Percentiles rank a stretch among this genome's conserved stretches.
These are phyloP conservation scores for Nemania bipapillata DNA, from an alignment of 2,329 filamentous ascomycete species.

Conservation along the genomic window DNA sequence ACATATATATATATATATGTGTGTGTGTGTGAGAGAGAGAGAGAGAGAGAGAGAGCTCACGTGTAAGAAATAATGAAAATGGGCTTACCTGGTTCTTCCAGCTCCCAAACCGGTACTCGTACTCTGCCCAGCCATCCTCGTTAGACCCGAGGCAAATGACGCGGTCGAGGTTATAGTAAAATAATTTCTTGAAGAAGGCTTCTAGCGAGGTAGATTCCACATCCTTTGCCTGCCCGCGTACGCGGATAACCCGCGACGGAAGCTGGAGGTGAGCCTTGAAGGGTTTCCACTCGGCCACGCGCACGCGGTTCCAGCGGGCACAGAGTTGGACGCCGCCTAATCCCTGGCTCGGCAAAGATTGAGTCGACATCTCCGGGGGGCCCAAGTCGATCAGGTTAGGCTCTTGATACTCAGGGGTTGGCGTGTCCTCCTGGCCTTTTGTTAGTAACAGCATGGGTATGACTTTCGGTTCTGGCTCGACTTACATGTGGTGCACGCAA, in stretches of 20 bases:
- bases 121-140: not conserved
- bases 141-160: slow-evolving; percentile 10
- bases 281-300: slow-evolving; percentile 6
- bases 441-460: not conserved
- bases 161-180: slow-evolving; percentile 25
- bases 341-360: not conserved
- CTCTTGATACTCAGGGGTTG: not conserved
- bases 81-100: slow-evolving; percentile 26
- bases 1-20: not conserved
- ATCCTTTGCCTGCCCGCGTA: not conserved
- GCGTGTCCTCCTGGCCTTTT: not conserved
- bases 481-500: not conserved
- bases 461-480: not conserved
- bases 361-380: not conserved
- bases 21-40: not conserved
- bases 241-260: slow-evolving; percentile 27
- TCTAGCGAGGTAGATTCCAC: slow-evolving; percentile 8
- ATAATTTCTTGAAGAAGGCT: slow-evolving; percentile 3
- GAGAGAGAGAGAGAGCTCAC: not conserved
- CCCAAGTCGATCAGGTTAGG: not conserved
- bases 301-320: slow-evolving; percentile 26
- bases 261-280: not conserved
- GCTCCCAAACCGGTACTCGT: slow-evolving; percentile 29
- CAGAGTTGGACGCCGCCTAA: not conserved
- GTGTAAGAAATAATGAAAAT: not conserved